Evolutionary conservation across 2,329 filamentous ascomycete species (phyloP).

Genomic region (Huntiella savannae): DNA sequence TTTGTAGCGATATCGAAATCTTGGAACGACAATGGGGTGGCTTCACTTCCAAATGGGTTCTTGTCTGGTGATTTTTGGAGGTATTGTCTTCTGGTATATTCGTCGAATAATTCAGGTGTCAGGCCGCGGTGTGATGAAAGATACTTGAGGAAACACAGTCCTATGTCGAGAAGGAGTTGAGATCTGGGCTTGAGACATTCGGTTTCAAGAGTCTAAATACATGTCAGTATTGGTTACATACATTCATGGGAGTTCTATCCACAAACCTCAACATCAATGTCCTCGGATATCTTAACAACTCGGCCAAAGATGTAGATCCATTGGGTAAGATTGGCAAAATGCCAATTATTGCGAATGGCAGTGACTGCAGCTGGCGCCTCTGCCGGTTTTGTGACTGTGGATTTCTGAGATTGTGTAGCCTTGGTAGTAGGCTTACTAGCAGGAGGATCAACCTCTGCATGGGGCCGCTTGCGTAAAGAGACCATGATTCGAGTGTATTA

Average conservation of each 20-base stretch:
- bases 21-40: conserved; percentile 52
- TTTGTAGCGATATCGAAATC: conserved; percentile 72
- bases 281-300: conserved; percentile 73
- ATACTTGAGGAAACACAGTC: conserved; percentile 72
- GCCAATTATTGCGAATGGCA: conserved; percentile 69
- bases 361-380: conserved; percentile 3
- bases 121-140: conserved; percentile 85
- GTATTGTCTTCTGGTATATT: conserved; percentile 82
- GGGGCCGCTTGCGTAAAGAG: conserved; percentile 10
- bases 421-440: not conserved
- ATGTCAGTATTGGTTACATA: not conserved
- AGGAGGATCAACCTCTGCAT: conserved; percentile 2
- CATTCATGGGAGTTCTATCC: not conserved
- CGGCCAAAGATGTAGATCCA: conserved; percentile 85
- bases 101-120: conserved; percentile 75
- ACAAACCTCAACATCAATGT: conserved; percentile 69
- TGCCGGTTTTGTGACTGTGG: not conserved
- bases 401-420: not conserved
- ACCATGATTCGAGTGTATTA: conserved; percentile 7
- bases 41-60: conserved; percentile 73
- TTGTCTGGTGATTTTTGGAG: conserved; percentile 55
- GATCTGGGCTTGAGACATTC: conserved; percentile 74
- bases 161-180: conserved; percentile 58
- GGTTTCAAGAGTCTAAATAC: conserved; percentile 59
- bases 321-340: conserved; percentile 85